phyloP scores from a whole-genome alignment of 2,329 filamentous ascomycete genomes.

The Talaromyces sp. region DNA sequence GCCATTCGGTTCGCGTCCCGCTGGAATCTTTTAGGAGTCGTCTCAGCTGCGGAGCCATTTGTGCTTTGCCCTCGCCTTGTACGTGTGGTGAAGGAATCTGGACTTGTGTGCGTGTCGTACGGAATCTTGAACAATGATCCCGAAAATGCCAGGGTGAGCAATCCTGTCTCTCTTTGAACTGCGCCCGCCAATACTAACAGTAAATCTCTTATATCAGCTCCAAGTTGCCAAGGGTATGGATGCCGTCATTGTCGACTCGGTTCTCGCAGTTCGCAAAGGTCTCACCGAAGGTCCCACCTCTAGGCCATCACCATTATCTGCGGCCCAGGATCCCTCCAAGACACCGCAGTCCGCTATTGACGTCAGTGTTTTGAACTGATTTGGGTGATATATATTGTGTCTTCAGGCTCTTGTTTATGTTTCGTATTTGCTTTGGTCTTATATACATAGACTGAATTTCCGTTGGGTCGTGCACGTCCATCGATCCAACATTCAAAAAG shows the following conservation, averaged over 20 bases:
- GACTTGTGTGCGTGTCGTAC: conserved; percentile 91
- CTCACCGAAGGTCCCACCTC: conserved; percentile 51
- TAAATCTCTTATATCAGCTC: conserved; percentile 44
- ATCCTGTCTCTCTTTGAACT: not conserved
- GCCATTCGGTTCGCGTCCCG: conserved; percentile 89
- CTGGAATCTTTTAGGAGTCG: conserved; percentile 92
- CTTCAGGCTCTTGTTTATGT: not conserved
- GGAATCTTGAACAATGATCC: conserved; percentile 87
- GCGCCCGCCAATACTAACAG: not conserved
- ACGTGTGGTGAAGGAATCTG: conserved; percentile 87
- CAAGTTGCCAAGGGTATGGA: conserved; percentile 96
- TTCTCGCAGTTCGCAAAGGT: conserved; percentile 86
- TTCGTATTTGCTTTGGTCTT: not conserved
- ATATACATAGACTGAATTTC: not conserved
- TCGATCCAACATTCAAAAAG: not conserved
- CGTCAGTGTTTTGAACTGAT: not conserved
- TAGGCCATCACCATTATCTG: conserved; percentile 17
- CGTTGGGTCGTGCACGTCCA: not conserved
- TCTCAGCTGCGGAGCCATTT: conserved; percentile 80
- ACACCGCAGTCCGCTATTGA: not conserved
- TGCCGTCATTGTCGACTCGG: conserved; percentile 93
- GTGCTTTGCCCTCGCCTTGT: conserved; percentile 86
- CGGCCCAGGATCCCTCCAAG: not conserved
- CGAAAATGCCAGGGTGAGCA: conserved; percentile 71
- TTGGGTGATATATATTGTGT: not conserved